Base-by-base conservation (phyloP, 495 filamentous ascomycete species). In the Aspergillus sclerotioniger region DNA sequence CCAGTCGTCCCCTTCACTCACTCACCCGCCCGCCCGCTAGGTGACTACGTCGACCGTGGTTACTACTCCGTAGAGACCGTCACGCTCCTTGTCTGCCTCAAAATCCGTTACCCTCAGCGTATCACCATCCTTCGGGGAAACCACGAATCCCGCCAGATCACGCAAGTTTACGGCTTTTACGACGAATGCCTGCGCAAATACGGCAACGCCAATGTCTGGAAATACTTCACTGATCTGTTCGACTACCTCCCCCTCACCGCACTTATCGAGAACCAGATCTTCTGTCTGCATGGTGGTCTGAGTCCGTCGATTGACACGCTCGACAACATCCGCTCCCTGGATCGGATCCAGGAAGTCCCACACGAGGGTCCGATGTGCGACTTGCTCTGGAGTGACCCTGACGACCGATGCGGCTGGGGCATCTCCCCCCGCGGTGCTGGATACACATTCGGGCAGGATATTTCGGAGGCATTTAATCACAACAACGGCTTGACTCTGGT, bases 291-390 rank as follows among this genome's bases (percentile, higher is more conserved):
- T 77, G 94, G 94, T 65, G 94, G 94, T 59, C 82, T 98, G 54
- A 95, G 90, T 53, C 94, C 94, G 32, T 94, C 89, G 69, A 98
- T 98, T 67, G 94, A 98, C 73, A 98, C 94, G 25, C 86, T 98
- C 33, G 94, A 98, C 78, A 98, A 98, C 74, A 98, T 98, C 69
- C 82, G 93, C 61, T 91, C 91, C 13, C 84, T 98, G 25, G 94
- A 98, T 70, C 84, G 94, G 47, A 96, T 98, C 66, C 94, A 98
- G 76, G 94, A 98, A 77, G 94, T 98, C 35, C 94, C 94, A 21
- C 94, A 98, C 62, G 94, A 98, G 70, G 94, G 94, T 12, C 94
- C 94, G 48, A 98, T 98, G 94, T 98, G 94, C 74, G 94, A 98
- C 70, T 74, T 98, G 52, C 82, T 98, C 48, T 98, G 94, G 94